Evolutionary conservation across 495 filamentous ascomycete species (phyloP).

Genomic region (Trichoderma erinaceum): DNA sequence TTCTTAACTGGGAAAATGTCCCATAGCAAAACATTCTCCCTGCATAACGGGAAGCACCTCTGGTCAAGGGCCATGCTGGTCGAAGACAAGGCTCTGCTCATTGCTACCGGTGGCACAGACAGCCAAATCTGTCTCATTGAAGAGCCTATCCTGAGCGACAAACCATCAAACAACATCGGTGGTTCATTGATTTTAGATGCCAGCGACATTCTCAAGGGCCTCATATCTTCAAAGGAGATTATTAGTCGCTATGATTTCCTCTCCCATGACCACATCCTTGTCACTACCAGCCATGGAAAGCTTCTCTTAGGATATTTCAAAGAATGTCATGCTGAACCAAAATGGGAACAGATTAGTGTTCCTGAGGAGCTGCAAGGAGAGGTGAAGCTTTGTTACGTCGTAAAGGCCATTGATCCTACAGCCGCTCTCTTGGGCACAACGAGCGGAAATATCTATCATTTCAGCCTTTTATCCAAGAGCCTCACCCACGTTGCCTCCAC

Average conservation of each 20-base stretch:
- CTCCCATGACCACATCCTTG: conserved; percentile 48
- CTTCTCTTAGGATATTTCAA: conserved; percentile 46
- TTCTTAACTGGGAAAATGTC: conserved; percentile 32
- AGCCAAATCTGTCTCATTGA: conserved; percentile 48
- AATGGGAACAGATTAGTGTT: not conserved
- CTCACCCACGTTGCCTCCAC: conserved; percentile 28
- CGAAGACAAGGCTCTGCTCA: conserved; percentile 27
- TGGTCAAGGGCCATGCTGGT: conserved; percentile 62
- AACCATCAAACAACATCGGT: not conserved
- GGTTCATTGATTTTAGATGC: not conserved
- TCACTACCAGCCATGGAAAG: conserved; percentile 53
- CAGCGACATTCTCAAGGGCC: conserved; percentile 1
- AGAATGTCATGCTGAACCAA: not conserved
- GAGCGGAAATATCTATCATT: conserved; percentile 48
- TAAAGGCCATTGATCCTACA: conserved; percentile 29
- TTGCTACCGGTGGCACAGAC: conserved; percentile 87
- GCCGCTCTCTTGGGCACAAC: conserved; percentile 48
- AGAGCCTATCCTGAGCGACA: not conserved
- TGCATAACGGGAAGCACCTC: conserved; percentile 85
- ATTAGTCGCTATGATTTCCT: conserved; percentile 64
- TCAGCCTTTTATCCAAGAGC: conserved; percentile 24
- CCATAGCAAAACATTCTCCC: conserved; percentile 46
- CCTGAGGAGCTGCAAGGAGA: conserved; percentile 19
- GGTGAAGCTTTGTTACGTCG: conserved; percentile 41
- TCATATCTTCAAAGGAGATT: conserved; percentile 31